Evolutionary conservation across 768 basidiomycete genomes (phyloP).

Genomic region (Trametes elegans): DNA sequence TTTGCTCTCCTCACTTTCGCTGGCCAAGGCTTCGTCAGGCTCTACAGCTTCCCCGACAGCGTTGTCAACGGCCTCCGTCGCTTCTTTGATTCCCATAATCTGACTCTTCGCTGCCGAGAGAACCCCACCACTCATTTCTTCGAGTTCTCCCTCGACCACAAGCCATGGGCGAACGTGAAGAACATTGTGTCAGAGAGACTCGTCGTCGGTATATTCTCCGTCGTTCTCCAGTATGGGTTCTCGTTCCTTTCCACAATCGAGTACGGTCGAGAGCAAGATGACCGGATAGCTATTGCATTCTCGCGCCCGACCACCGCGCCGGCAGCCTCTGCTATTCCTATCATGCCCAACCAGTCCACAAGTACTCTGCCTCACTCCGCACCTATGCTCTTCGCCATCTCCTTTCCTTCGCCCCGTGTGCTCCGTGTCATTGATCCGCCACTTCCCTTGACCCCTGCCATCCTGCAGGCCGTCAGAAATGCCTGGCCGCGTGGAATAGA

Average conservation of each 20-base stretch:
- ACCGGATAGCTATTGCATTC: slow-evolving; percentile 69
- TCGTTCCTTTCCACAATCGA: slow-evolving; percentile 66
- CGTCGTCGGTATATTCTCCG: slow-evolving; percentile 60
- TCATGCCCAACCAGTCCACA: slow-evolving; percentile 37
- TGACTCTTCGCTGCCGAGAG: slow-evolving; percentile 49
- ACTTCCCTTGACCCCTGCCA: slow-evolving; percentile 72
- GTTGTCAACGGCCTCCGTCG: slow-evolving; percentile 53
- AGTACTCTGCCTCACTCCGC: slow-evolving; percentile 23
- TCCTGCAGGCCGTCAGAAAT: slow-evolving; percentile 72
- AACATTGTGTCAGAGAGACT: slow-evolving; percentile 64
- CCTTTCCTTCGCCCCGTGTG: slow-evolving; percentile 63
- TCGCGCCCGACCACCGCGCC: slow-evolving; percentile 46
- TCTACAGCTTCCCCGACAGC: slow-evolving; percentile 63
- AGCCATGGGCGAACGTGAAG: slow-evolving; percentile 74
- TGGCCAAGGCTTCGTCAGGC: slow-evolving; percentile 58
- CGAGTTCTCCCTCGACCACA: slow-evolving; percentile 66
- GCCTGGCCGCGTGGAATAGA: slow-evolving; percentile 81
- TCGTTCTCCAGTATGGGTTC: slow-evolving; percentile 63
- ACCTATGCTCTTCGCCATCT: slow-evolving; percentile 60
- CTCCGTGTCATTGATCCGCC: slow-evolving; percentile 79
- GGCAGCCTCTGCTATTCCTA: slow-evolving; percentile 38
- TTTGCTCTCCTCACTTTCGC: slow-evolving; percentile 74
- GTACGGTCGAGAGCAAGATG: slow-evolving; percentile 75
- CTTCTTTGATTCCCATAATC: slow-evolving; percentile 48
- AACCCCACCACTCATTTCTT: slow-evolving; percentile 55